Base-by-base conservation (phyloP, 257 asterid genomes). In the Lavandula angustifolia region DNA sequence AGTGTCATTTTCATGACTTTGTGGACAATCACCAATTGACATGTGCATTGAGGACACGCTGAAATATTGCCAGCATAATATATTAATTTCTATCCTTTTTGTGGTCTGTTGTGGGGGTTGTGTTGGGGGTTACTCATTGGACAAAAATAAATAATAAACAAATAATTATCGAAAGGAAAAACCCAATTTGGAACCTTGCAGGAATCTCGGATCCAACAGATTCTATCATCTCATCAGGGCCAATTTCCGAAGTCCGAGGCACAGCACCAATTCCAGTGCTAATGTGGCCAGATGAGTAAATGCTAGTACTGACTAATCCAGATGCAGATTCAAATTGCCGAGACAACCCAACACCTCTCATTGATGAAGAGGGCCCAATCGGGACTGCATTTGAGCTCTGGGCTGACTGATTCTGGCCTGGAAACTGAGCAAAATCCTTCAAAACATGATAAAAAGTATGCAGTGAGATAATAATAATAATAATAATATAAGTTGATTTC, bases 381-480 rank as follows among this genome's bases (percentile, higher is more conserved):
- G 97, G 84, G 59, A 80, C 79, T 46, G 87, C 74, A 67, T 75
- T 87, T 57, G 95, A 82, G 82, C 73, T 82, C 74, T 84, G 95
- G 73, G 83, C 70, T n/a, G 99, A 73, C 68, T 87, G 92, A 63
- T 86, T 94, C 83, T 90, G 98, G 72, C 94, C 87, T 14, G 95
- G 99, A 56, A 94, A 82, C 76, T 95, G 85, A 73, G 95, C 96
- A 81, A 94, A 94, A 79, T 94, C 99, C 99, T 94, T 74, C 70
- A 74, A 56, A 40, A 49, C 63, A 53, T 18, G 34, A 47, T 37
- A 27, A 67, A 31, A n/a, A 12, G 59, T 60, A 40, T 16, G 60
- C 50, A 72, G 27, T 67, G 42, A 70, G 71, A 27, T 48, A 17
- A 47, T 71, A 53, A 46, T n/a, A 52, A 70, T 3, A 18, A 55